Evolutionary conservation across 2,329 filamentous ascomycete species (phyloP), one percentile per base, ranked within the genome.

Genomic region (Trichophaea hybrida): DNA sequence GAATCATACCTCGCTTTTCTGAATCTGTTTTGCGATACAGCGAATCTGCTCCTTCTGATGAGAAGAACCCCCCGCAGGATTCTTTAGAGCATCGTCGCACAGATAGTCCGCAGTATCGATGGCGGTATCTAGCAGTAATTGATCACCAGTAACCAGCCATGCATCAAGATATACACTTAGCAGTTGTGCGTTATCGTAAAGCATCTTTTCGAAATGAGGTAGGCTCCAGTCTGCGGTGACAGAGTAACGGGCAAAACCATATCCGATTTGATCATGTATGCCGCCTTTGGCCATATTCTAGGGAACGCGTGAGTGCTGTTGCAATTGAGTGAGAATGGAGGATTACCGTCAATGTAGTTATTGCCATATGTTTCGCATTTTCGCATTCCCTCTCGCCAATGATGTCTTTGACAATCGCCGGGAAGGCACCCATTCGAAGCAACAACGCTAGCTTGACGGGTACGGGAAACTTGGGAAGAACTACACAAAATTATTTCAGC

Each of bases 201-300:
- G 80, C 79, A 97, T 89, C 75, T 97, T 97, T 74, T 98, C 93
- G 68, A 97, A 98, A 71, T 95, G 90, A 8, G 93, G 93, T 51
- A 97, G 75, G 64, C 85, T 87, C 93, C 93, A 98, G 72, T 97
- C 87, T 12, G 82, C 76, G 0, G 91, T 97, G 6, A 94, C 85
- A 12, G 88, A 94, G 70, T 94, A 96, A 55, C 91, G 81, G 40
- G 85, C 81, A 68, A 89, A 88, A 5, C 87, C 86, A 69, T 86
- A 80, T 48, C 86, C 86, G 61, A 91, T 79, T 62, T 87, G 84
- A 68, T 89, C 86, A 63, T 86, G 79, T 56, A 86, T 82, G 12
- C 82, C 84, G 17, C 84, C 83, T 53, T 80, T 78, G 13, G 80
- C 80, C 80, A 97, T 93, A 60, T 82, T 82, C 43, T 86, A 40